These are phyloP conservation scores for Ruellia speciosa DNA, from an alignment of 305 asterid species.

Conservation along the genomic window DNA sequence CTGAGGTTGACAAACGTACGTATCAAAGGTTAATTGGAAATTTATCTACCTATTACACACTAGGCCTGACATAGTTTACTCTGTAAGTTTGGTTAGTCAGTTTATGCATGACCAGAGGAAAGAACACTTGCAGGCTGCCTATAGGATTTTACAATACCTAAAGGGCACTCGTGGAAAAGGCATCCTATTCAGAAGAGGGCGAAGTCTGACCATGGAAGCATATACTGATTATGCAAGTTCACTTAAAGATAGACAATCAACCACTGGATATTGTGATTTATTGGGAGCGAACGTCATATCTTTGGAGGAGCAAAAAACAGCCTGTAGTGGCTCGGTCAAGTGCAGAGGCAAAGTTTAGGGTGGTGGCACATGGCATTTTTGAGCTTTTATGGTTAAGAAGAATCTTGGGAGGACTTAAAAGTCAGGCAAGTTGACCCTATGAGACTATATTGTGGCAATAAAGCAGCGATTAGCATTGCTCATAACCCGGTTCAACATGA, in stretches of 20 bases:
- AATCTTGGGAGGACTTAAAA: not conserved
- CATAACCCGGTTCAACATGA: not conserved
- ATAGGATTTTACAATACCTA: not conserved
- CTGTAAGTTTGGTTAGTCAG: too few relatives aligned
- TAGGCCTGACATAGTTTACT: too few relatives aligned
- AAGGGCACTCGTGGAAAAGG: not conserved
- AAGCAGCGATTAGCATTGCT: constrained; percentile 1
- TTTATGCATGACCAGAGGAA: too few relatives aligned
- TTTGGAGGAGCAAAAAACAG: not conserved
- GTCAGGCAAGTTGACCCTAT: not conserved
- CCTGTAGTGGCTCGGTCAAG: too few relatives aligned
- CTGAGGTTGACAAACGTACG: too few relatives aligned
- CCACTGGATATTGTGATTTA: not conserved
- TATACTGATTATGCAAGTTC: not conserved
- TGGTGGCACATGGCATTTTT: not conserved
- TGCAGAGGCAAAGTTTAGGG: not conserved
- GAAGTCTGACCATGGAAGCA: not conserved
- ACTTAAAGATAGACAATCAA: not conserved
- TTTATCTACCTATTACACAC: too few relatives aligned
- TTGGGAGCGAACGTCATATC: not conserved
- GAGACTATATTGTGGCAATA: constrained; percentile 4
- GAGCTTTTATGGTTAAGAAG: not conserved
- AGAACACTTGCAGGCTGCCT: not conserved
- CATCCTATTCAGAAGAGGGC: not conserved
- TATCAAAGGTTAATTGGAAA: too few relatives aligned